A percentile compares a stretch with the other conserved stretches of the same genome.
phyloP scores from a whole-genome alignment of 1,139 yeast species.

The Geotrichum restrictum region DNA sequence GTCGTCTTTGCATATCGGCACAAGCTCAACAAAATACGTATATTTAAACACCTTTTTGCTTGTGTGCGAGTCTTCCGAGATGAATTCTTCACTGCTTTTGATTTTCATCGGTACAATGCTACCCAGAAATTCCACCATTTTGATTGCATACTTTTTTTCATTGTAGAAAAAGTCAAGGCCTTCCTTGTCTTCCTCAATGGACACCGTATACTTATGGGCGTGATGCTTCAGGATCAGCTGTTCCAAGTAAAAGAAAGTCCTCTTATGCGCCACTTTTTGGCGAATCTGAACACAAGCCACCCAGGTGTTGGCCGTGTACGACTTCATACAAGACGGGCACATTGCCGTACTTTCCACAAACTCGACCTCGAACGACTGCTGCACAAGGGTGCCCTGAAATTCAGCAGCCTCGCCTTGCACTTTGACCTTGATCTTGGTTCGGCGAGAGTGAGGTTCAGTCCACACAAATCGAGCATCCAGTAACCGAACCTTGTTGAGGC shows the following conservation, averaged over 20 bases:
- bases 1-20: conserved; percentile 95
- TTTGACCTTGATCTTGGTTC: conserved; percentile 82
- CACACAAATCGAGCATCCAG: conserved; percentile 93
- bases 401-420: conserved; percentile 86
- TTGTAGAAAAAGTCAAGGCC: conserved; percentile 93
- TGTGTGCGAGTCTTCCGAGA: conserved; percentile 87
- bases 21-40: conserved; percentile 87
- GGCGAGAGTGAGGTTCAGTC: conserved; percentile 98
- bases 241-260: conserved; percentile 92
- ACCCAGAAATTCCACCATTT: conserved; percentile 84
- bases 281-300: conserved; percentile 97
- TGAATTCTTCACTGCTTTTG: conserved; percentile 83
- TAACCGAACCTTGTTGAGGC: conserved; percentile 77
- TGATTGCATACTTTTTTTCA: conserved; percentile 83
- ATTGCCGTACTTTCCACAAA: conserved; percentile 91
- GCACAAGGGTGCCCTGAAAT: conserved; percentile 82
- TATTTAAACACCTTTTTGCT: conserved; percentile 85
- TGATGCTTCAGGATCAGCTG: conserved; percentile 89
- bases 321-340: conserved; percentile 97
- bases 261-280: conserved; percentile 94
- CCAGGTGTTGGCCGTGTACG: conserved; percentile 96
- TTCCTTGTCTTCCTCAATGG: conserved; percentile 86
- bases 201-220: conserved; percentile 90
- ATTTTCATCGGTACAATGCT: conserved; percentile 80
- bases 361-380: conserved; percentile 94